These are phyloP conservation scores for Sporisorium exsertum DNA, from an alignment of 1,284 basidiomycete species.

Conservation along the genomic window DNA sequence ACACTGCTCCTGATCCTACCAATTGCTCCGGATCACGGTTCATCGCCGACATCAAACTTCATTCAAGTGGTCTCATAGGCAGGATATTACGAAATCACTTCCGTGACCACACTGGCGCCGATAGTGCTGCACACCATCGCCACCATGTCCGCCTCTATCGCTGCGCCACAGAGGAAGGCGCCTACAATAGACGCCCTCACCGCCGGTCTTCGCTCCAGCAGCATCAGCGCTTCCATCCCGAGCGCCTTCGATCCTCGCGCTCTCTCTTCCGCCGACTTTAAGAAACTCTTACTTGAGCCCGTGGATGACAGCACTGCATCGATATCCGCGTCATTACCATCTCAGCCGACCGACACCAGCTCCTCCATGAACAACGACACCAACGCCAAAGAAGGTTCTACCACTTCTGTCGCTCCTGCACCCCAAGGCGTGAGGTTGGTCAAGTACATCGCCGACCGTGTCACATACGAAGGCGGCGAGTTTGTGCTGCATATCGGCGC, in stretches of 20 bases:
- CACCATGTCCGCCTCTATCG: constrained; percentile 24
- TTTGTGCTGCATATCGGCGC: constrained; percentile 49
- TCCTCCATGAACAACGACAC: background rate
- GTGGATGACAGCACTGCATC: constrained; percentile 15
- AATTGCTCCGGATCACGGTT: background rate
- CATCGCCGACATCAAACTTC: background rate
- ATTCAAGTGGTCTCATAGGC: background rate
- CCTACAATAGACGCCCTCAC: constrained; percentile 58
- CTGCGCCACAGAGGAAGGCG: constrained; percentile 35
- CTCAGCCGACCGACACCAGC: background rate
- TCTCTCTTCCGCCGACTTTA: constrained; percentile 21
- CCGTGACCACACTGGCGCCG: background rate
- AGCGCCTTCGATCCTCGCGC: constrained; percentile 7
- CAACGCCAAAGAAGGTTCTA: background rate
- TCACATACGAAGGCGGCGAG: constrained; percentile 53
- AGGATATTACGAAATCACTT: background rate
- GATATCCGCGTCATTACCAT: constrained; percentile 11
- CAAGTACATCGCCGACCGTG: constrained; percentile 47
- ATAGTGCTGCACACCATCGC: background rate
- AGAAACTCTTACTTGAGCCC: constrained; percentile 42
- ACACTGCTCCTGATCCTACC: background rate
- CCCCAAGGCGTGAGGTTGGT: constrained; percentile 28
- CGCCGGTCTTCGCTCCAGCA: constrained; percentile 31
- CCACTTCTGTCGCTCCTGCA: background rate
- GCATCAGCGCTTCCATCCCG: constrained; percentile 3